Evolutionary conservation across 2,329 filamentous ascomycete species (phyloP).

Genomic region (Arthrobotrys entomopaga): DNA sequence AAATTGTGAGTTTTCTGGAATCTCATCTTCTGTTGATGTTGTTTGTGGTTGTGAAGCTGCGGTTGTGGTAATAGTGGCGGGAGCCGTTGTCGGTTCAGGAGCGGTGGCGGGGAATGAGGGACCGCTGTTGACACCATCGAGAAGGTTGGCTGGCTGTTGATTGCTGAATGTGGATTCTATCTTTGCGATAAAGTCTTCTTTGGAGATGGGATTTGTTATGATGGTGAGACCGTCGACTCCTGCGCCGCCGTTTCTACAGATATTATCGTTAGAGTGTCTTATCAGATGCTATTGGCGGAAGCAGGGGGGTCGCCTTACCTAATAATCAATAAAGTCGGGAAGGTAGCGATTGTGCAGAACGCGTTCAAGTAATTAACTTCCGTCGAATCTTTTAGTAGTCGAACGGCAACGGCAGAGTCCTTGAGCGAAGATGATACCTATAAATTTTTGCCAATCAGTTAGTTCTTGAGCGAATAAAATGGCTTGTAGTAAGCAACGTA

Average conservation of each 20-base stretch:
- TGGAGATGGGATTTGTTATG: conserved; percentile 40
- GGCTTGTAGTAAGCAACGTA: not conserved
- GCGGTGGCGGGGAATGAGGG: conserved; percentile 35
- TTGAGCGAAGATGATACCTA: conserved; percentile 25
- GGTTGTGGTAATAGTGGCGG: not conserved
- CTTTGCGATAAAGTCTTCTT: conserved; percentile 46
- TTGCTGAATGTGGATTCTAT: conserved; percentile 25
- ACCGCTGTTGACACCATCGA: conserved; percentile 49
- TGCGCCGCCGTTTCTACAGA: conserved; percentile 45
- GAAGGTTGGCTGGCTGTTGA: conserved; percentile 24
- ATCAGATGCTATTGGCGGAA: not conserved
- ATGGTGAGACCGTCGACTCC: conserved; percentile 43
- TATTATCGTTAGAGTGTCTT: not conserved
- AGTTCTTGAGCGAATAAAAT: not conserved
- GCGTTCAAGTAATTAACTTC: conserved; percentile 47
- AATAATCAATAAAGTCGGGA: conserved; percentile 49
- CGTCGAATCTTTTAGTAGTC: conserved; percentile 37
- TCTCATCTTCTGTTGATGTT: conserved; percentile 7
- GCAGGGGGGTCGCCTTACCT: conserved; percentile 20
- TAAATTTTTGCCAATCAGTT: not conserved
- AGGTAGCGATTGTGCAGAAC: conserved; percentile 35
- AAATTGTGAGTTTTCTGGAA: conserved; percentile 46
- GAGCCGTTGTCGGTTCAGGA: not conserved
- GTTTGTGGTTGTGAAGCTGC: conserved; percentile 12
- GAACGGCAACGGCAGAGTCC: conserved; percentile 29